These are phyloP conservation scores for Daldinia grandis DNA, from an alignment of 495 filamentous ascomycete species.

Conservation along the genomic window DNA sequence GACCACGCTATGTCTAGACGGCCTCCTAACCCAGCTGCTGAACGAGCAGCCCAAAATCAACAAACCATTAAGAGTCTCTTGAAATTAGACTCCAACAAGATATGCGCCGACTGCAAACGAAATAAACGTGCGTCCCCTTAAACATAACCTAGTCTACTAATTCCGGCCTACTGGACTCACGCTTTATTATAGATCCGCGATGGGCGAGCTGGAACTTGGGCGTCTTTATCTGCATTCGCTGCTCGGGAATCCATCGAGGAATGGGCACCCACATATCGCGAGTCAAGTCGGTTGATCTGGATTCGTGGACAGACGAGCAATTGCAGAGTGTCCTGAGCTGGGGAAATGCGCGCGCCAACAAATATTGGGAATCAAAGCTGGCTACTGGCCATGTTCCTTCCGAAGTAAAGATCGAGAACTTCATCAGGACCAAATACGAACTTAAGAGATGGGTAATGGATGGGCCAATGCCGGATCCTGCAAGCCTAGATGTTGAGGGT, in stretches of 20 bases:
- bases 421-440: slow-evolving; percentile 98
- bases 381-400: slow-evolving; percentile 92
- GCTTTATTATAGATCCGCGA: slow-evolving; percentile 74
- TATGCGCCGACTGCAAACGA: slow-evolving; percentile 97
- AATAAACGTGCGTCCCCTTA: slow-evolving; percentile 82
- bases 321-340: slow-evolving; percentile 88
- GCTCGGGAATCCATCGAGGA: slow-evolving; percentile 95
- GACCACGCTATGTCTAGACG: slow-evolving; percentile 80
- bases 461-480: slow-evolving; percentile 88
- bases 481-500: slow-evolving; percentile 80
- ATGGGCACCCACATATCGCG: slow-evolving; percentile 99
- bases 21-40: slow-evolving; percentile 74
- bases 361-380: slow-evolving; percentile 98
- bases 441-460: slow-evolving; percentile 99
- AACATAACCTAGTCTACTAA: neutral
- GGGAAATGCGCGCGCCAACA: slow-evolving; percentile 96
- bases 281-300: slow-evolving; percentile 97
- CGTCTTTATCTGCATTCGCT: slow-evolving; percentile 96
- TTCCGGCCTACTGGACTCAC: neutral
- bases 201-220: slow-evolving; percentile 99
- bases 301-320: slow-evolving; percentile 98
- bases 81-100: slow-evolving; percentile 93
- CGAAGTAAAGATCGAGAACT: slow-evolving; percentile 99
- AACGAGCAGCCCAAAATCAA: slow-evolving; percentile 88
- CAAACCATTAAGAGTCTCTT: slow-evolving; percentile 89